Conservation (phyloP, 2,329 filamentous ascomycete species). For the Sporothrix curviconia region DNA sequence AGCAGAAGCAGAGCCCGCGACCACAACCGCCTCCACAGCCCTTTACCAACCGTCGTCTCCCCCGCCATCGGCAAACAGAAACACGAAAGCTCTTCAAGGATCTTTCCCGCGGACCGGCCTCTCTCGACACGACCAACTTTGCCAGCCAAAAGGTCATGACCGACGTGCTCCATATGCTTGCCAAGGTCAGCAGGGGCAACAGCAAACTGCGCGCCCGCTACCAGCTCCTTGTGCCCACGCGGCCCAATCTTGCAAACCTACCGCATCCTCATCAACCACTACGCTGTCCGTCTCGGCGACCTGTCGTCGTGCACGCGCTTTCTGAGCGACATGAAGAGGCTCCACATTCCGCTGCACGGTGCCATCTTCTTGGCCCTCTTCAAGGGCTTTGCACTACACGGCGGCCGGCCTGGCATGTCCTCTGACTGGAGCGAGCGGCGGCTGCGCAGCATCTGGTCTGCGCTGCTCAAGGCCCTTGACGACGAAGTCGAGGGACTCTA, state of each 20-base stretch:
- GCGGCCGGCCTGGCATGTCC: slow-evolving; percentile 48
- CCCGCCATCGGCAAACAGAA: background rate
- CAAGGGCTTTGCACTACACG: slow-evolving; percentile 72
- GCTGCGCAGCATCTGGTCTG: slow-evolving; percentile 61
- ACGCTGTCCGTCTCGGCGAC: slow-evolving; percentile 62
- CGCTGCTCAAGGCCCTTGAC: slow-evolving; percentile 53
- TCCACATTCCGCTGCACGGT: slow-evolving; percentile 62
- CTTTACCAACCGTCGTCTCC: no score
- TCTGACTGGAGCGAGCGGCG: slow-evolving; percentile 66
- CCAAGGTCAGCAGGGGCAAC: slow-evolving; percentile 46
- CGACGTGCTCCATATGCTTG: slow-evolving; percentile 51
- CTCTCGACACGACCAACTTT: slow-evolving; percentile 30
- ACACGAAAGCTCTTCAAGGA: background rate
- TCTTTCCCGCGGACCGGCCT: background rate
- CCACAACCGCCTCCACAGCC: no score
- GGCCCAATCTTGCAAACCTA: slow-evolving; percentile 75
- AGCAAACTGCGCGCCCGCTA: slow-evolving; percentile 45
- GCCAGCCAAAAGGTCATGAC: slow-evolving; percentile 44
- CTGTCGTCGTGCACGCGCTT: slow-evolving; percentile 63
- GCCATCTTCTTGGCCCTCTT: slow-evolving; percentile 75
- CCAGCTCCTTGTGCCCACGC: slow-evolving; percentile 59
- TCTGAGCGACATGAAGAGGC: slow-evolving; percentile 72
- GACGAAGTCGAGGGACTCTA: slow-evolving; percentile 39
- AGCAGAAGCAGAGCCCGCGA: no score
- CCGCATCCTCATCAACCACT: slow-evolving; percentile 69